Base-by-base conservation (phyloP, 2,329 filamentous ascomycete genomes). In the Colletotrichum godetiae region DNA sequence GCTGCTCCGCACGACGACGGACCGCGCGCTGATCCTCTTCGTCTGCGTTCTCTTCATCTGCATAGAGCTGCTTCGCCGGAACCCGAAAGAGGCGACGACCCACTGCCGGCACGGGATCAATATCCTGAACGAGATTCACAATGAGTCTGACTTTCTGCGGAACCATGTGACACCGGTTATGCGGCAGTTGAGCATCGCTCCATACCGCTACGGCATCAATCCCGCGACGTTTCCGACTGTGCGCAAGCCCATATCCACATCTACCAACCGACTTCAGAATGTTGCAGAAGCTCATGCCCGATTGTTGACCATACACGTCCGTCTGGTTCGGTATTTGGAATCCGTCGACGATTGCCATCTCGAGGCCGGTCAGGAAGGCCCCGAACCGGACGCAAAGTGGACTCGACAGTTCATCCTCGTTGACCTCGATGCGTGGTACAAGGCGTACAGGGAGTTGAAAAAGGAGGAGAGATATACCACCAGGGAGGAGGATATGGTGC, bases 201-300 rank as follows among this genome's bases (percentile, higher is more conserved):
- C 61, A 0, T 73, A 66, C 3, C 53, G 15, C 5, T 66, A 27
- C 8, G 67, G 57, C 8, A 42, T 35, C 11, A 49, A 46, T 15
- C 56, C 67, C 12, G 12, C 12, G 27, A 35, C 55, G 1, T 73
- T 73, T 24, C 71, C 67, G 8, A 15, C 10, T 3, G 42, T 72
- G 10, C 37, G 53, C 24, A 31, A 27, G 15, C 64, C 42, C 2
- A 1, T 35, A 7, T n/a, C 29, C 0, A 11, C 58, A 3, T 12
- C 22, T 1, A 52, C 46, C n/a, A 4, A 12, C 68, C 77, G 0
- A 29, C 66, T 4, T 60, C 2, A 24, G 42, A 71, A 67, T 1
- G 58, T 80, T 7, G 72, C 76, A 2, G 77, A 82, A 3, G 82
- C 82, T 0, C 79, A 82, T 27, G 77, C 78, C 15, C 77, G 76